phyloP scores from a whole-genome alignment of 176 grass and related monocot genomes.

The Aechmea fasciata region DNA sequence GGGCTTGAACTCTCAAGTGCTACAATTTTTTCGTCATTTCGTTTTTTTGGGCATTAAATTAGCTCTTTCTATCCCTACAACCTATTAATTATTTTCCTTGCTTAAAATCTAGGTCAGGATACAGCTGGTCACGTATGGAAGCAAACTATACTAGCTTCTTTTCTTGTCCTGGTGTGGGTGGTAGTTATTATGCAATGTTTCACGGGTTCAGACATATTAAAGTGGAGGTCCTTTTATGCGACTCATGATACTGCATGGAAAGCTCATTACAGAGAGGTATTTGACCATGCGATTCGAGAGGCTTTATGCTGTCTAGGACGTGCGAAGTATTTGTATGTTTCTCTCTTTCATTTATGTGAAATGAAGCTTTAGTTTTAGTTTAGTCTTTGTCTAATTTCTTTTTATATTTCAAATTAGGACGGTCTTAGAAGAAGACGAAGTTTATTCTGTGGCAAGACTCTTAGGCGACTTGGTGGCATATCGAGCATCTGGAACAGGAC shows the following conservation, averaged over 20 bases:
- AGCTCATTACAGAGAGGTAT: conserved; percentile 97
- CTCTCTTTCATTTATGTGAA: conserved; percentile 19
- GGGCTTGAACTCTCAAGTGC: not conserved
- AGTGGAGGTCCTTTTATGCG: conserved; percentile 93
- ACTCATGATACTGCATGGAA: conserved; percentile 99
- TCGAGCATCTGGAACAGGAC: conserved; percentile 95
- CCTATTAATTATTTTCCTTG: conserved; percentile 31
- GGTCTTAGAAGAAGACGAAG: conserved; percentile 88
- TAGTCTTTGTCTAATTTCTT: conserved; percentile 1
- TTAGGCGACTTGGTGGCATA: conserved; percentile 96
- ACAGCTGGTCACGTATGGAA: conserved; percentile 42
- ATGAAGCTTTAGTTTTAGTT: conserved; percentile 15
- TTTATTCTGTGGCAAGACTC: conserved; percentile 91
- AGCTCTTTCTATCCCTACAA: not conserved
- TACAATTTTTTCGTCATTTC: not conserved
- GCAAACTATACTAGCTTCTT: conserved; percentile 44
- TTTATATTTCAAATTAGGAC: conserved; percentile 46
- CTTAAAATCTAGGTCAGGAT: conserved; percentile 67
- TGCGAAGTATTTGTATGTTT: conserved; percentile 80
- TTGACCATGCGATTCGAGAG: conserved; percentile 94
- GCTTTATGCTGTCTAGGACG: conserved; percentile 95
- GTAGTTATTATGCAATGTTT: conserved; percentile 76
- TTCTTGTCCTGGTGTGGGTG: conserved; percentile 71
- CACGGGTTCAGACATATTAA: conserved; percentile 81
- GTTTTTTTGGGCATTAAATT: not conserved